These are phyloP conservation scores for Pythium periplocum DNA, from an alignment of 352 stramenopile genomes.

Conservation along the genomic window DNA sequence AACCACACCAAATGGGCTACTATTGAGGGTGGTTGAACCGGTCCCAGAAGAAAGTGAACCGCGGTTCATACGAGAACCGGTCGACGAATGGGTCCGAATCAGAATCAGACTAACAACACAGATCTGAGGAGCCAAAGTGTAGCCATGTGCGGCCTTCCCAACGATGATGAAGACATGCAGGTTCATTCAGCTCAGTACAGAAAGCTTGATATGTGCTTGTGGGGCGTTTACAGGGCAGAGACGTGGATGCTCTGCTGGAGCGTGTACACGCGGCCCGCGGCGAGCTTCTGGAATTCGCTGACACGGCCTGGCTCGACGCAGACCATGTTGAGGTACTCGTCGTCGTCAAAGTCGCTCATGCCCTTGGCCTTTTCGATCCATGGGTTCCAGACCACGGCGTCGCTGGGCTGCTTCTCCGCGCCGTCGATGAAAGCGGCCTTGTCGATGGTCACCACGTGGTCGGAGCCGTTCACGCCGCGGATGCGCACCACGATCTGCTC, in stretches of 20 bases:
- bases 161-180: no score
- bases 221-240: conserved; percentile 32
- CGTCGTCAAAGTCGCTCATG: conserved; percentile 93
- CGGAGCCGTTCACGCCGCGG: conserved; percentile 33
- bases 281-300: conserved; percentile 59
- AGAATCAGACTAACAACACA: no score
- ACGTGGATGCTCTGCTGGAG: conserved; percentile 65
- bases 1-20: conserved; percentile 1
- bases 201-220: no score
- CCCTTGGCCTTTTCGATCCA: conserved; percentile 90
- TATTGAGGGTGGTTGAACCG: background rate
- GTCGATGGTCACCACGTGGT: conserved; percentile 67
- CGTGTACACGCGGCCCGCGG: conserved; percentile 45
- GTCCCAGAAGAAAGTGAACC: no score
- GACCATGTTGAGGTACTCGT: conserved; percentile 94
- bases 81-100: no score
- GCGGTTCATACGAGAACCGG: no score
- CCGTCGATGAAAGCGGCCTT: conserved; percentile 61
- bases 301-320: conserved; percentile 93
- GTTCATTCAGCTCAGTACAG: no score
- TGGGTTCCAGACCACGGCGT: conserved; percentile 94
- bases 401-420: conserved; percentile 34
- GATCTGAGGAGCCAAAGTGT: no score
- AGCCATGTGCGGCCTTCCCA: no score
- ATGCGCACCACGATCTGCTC: conserved; percentile 66